Evolutionary conservation across 208 protist species (phyloP), one percentile per base, ranked within the genome.

Genomic region (Wallacemonas rigidus): DNA sequence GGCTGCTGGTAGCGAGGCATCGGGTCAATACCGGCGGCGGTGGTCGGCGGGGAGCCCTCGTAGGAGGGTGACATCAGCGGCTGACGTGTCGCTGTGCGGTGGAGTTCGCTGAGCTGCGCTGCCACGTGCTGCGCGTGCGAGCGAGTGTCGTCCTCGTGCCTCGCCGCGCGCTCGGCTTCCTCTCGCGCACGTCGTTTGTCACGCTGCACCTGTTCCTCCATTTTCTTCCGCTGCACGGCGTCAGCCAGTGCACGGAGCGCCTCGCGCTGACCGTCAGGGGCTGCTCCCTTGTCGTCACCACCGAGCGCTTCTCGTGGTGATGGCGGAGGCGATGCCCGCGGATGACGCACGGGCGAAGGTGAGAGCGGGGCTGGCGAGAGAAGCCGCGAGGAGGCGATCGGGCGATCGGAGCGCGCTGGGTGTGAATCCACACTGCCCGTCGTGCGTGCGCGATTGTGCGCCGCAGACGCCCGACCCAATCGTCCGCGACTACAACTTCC

Each of bases 1-100:
- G 80, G 72, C 65, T 69, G 79, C 45, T 75, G 58, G 61, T 94
- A 87, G 55, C 71, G 69, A n/a, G 69, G 80, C 45, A 71, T 56
- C 35, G 72, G 76, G 70, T 64, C 44, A 63, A 17, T 14, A 47
- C 15, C 9, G 14, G 4, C 14, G 8, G 60, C 44, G 14, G 55
- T 43, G 14, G 35, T 51, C 2, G 35, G 17, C 43, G 39, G 3
- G 41, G 5, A 45, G 15, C 43, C 35, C 43, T 43, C 38, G 26
- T 43, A 62, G 7, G 9, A 12, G 43, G 62, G 62, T 14, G 41
- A 67, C 39, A 67, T 50, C 40, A 55, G 12, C 1, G 41, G 62
- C 62, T 11, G 5, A 17, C 62, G 62, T 44, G 62, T 51, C 15
- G n/a, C 45, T 4, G 9, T 2, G 4, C 45, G 62, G 12, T 67